Conservation (phyloP, 2,329 filamentous ascomycete species). For the Aspergillus versicolor region DNA sequence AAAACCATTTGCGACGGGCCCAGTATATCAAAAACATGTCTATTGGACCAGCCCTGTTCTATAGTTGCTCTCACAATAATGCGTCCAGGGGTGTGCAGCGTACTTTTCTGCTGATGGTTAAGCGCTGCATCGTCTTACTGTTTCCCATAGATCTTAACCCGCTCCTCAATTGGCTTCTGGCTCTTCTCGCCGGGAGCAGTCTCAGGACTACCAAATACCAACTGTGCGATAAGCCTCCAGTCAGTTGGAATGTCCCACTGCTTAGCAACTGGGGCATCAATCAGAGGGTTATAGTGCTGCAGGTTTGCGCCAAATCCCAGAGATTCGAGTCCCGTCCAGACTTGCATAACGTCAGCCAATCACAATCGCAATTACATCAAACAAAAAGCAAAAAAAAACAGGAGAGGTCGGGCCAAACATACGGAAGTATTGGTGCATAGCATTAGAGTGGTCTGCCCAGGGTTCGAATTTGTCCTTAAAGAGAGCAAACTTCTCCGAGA, state of each 20-base stretch:
- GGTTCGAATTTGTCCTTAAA: slow-evolving; percentile 78
- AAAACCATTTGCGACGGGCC: not conserved
- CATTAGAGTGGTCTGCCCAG: slow-evolving; percentile 75
- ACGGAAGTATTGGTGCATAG: slow-evolving; percentile 74
- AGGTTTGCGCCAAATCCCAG: slow-evolving; percentile 86
- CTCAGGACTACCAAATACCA: slow-evolving; percentile 71
- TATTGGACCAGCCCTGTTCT: not conserved
- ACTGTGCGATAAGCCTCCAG: slow-evolving; percentile 78
- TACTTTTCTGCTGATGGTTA: not conserved
- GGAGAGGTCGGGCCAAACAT: slow-evolving; percentile 18
- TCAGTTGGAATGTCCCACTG: slow-evolving; percentile 68
- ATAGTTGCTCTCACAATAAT: not conserved
- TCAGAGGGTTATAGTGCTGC: slow-evolving; percentile 89
- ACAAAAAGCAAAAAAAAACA: not conserved
- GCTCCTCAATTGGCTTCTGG: slow-evolving; percentile 64
- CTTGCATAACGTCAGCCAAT: slow-evolving; percentile 18
- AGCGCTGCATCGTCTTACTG: not conserved
- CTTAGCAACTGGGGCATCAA: slow-evolving; percentile 68
- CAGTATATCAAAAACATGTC: not conserved
- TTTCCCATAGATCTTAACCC: slow-evolving; percentile 62
- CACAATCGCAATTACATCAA: not conserved
- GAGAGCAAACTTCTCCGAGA: slow-evolving; percentile 67
- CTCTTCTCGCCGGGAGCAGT: slow-evolving; percentile 62
- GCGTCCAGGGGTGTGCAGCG: not conserved
- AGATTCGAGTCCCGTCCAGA: slow-evolving; percentile 80